Base-by-base conservation (phyloP, 108 stramenopile species). In the Nitzschia palea region DNA sequence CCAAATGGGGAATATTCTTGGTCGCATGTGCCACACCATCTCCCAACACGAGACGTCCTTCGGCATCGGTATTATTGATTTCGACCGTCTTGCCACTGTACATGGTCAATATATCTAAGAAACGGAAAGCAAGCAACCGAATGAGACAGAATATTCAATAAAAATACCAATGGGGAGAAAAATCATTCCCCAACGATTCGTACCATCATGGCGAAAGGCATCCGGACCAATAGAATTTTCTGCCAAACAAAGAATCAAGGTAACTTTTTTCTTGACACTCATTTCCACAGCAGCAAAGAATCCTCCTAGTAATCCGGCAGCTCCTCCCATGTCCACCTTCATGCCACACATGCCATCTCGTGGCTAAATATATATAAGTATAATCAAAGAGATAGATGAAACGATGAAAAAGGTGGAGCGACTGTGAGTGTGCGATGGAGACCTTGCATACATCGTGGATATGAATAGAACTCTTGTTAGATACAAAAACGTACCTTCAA, bases 1-100 rank as follows among this genome's bases (percentile, higher is more conserved):
- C 68, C 25, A 90, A 73, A 33, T 67, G 42, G 27, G 74, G 65
- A 27, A 83, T 70, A 43, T 92, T 85, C 32, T 87, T 80, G 26
- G 86, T 80, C 2, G 89, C 90, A 44, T 89, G 86, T 14, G 88
- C 87, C 0, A 94, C 92, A 10, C 86, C 90, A 71, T 95, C 95
- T 0, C 55, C 84, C 58, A 95, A 63, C 2, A 95, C 88, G 10
- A 96, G 76, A 5, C 94, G 76, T 0, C 96, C 96, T 78, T 96
- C 96, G 0, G 96, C 94, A 55, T 96, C 96, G 23, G 82, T 81
- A 57, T 96, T 96, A 74, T 95, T 95, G 56, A 76, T 45, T 51
- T 76, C 74, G 1, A 76, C 74, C 4, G 74, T 76, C 54, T 76
- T 76, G 28, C 74, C 74, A 68, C 62, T 64, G 26, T 89, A 71